phyloP scores from a whole-genome alignment of 352 stramenopile species.

The Phytophthora pluvialis region DNA sequence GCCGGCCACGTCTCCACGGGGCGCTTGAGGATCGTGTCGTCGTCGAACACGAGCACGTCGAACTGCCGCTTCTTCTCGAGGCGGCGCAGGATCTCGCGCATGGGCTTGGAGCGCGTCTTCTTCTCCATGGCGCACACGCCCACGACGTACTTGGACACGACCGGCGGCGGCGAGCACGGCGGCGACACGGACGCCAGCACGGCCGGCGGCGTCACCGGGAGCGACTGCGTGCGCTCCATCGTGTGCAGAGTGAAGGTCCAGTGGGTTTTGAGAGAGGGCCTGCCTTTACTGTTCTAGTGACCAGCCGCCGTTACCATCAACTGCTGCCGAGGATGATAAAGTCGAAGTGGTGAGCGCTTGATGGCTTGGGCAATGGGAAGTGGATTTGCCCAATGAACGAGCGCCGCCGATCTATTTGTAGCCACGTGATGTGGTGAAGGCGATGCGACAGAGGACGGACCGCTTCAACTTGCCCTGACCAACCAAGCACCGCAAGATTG shows the following conservation, averaged over 20 bases:
- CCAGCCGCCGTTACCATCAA: slow-evolving; percentile 10
- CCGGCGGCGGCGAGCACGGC: slow-evolving; percentile 21
- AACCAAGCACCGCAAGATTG: neutral
- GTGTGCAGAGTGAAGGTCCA: slow-evolving; percentile 31
- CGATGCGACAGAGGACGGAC: slow-evolving; percentile 5
- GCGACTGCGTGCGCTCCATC: slow-evolving; percentile 42
- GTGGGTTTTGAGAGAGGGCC: neutral
- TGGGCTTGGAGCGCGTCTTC: slow-evolving; percentile 97
- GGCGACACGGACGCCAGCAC: slow-evolving; percentile 21
- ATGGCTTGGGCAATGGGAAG: neutral
- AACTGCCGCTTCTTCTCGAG: slow-evolving; percentile 94
- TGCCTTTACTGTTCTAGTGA: slow-evolving; percentile 5
- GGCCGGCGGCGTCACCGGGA: slow-evolving; percentile 21
- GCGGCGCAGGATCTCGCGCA: slow-evolving; percentile 96
- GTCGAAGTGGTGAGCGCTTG: slow-evolving; percentile 13
- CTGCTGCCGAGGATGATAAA: slow-evolving; percentile 4
- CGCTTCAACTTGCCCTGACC: slow-evolving; percentile 1
- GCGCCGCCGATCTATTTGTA: slow-evolving; percentile 6
- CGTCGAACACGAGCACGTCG: slow-evolving; percentile 97
- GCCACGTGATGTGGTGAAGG: neutral
- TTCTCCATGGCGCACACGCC: slow-evolving; percentile 99
- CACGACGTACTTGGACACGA: slow-evolving; percentile 82
- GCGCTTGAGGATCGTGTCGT: slow-evolving; percentile 96
- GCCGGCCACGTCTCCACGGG: slow-evolving; percentile 95
- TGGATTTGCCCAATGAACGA: slow-evolving; percentile 22